Conservation (phyloP, 1,139 yeast species). For the Yamadazyma siamensis region DNA sequence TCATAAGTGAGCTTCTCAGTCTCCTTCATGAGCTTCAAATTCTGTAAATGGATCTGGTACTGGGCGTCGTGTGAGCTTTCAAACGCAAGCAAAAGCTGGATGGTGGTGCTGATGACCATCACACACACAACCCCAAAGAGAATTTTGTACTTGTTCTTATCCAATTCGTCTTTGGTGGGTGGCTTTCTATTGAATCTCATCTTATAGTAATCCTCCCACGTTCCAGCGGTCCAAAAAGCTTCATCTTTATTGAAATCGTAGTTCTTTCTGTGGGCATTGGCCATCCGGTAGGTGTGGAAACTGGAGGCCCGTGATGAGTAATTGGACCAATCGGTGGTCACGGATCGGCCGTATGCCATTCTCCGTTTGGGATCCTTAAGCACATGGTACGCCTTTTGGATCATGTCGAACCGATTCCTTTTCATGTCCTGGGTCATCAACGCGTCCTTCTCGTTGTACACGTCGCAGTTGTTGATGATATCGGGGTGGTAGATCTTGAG, state of each 20-base stretch:
- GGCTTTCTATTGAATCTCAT: constrained; percentile 38
- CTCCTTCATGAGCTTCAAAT: constrained; percentile 46
- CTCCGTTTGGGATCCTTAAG: constrained; percentile 54
- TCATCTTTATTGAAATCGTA: constrained; percentile 37
- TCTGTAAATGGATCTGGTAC: constrained; percentile 28
- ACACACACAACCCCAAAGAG: constrained; percentile 41
- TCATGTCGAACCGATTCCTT: constrained; percentile 60
- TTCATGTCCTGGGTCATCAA: constrained; percentile 37
- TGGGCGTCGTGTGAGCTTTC: constrained; percentile 31
- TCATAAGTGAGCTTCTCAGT: constrained; percentile 42
- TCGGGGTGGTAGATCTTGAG: constrained; percentile 92
- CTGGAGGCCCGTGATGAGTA: constrained; percentile 32
- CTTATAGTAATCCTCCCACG: constrained; percentile 65
- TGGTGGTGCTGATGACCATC: constrained; percentile 34
- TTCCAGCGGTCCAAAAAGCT: constrained; percentile 62
- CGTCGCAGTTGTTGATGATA: constrained; percentile 29
- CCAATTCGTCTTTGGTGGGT: constrained; percentile 42
- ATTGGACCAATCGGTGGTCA: constrained; percentile 26
- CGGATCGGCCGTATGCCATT: constrained; percentile 28
- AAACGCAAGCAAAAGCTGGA: constrained; percentile 45
- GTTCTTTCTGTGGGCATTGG: constrained; percentile 34
- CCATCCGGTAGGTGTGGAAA: constrained; percentile 39
- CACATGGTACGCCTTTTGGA: constrained; percentile 73
- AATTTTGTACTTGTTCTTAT: constrained; percentile 45
- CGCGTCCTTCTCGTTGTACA: constrained; percentile 25